A percentile compares a stretch with the other conserved stretches of the same genome.
These are phyloP conservation scores for Butyriboletus loyo DNA, from an alignment of 768 basidiomycete genomes.

Conservation along the genomic window DNA sequence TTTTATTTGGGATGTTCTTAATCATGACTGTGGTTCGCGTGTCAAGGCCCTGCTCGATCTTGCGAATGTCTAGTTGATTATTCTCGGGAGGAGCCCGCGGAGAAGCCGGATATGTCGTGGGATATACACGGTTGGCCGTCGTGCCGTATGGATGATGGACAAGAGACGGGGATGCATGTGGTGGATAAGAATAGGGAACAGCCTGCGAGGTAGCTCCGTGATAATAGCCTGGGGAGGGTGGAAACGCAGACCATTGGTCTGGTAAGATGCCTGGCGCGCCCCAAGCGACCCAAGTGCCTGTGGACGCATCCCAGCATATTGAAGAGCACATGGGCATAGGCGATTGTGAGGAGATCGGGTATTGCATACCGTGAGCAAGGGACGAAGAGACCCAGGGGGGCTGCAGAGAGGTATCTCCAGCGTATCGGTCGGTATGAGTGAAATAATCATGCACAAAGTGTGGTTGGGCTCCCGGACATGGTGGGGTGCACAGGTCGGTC, in stretches of 20 bases:
- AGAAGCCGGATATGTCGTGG: conserved; percentile 24
- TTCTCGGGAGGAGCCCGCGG: conserved; percentile 35
- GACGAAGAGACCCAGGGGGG: conserved; percentile 28
- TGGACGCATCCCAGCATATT: conserved; percentile 29
- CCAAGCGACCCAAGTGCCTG: conserved; percentile 31
- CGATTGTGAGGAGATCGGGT: conserved; percentile 28
- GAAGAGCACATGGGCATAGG: conserved; percentile 28
- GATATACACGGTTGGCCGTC: conserved; percentile 18
- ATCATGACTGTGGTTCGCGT: conserved; percentile 86
- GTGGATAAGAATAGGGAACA: conserved; percentile 29
- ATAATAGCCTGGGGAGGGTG: conserved; percentile 27
- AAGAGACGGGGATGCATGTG: conserved; percentile 22
- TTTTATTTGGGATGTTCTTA: conserved; percentile 92
- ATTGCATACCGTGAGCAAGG: conserved; percentile 27
- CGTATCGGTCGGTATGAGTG: conserved; percentile 23
- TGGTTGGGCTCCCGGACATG: conserved; percentile 24
- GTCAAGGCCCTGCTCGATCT: conserved; percentile 75
- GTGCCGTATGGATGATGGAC: conserved; percentile 19
- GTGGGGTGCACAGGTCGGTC: conserved; percentile 24
- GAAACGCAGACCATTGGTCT: conserved; percentile 32
- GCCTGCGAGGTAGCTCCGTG: conserved; percentile 21
- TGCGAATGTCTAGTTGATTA: conserved; percentile 63
- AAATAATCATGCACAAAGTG: conserved; percentile 25
- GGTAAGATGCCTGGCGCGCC: conserved; percentile 21
- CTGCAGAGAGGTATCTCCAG: conserved; percentile 20